Evolutionary conservation across 2,329 filamentous ascomycete species (phyloP), one percentile per base, ranked within the genome.

Genomic region (Stachybotrys echinatus): DNA sequence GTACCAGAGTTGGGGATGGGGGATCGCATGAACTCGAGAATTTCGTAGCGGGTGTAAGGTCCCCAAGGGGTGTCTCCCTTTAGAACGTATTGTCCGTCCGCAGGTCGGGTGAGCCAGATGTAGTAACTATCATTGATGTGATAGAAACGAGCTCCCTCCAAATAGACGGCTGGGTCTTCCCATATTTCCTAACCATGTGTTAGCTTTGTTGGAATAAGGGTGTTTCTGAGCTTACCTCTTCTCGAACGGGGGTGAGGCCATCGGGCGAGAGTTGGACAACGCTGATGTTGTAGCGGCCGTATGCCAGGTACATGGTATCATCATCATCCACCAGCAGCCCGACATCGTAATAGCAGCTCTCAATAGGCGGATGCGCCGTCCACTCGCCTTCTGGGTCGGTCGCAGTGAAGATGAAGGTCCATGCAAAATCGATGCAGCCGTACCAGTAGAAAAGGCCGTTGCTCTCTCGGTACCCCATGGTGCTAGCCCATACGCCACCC

Each of bases 331-430:
- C 72, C 8, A 82, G 63, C 2, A 84, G 58, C 0, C 80, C 79
- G 20, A 66, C 71, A 58, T 84, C 80, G 53, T 84, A 84, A 54
- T 79, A 81, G 61, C 77, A 83, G 21, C 73, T 69, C 43, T 77
- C 72, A 22, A 79, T 67, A 1, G 60, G 68, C 3, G 62, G 63
- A 19, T 58, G 53, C 42, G 69, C 61, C 3, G 53, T 67, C 75
- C 75, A 79, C 0, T 72, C 71, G 0, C 71, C 74, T 1, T 62
- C 61, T 2, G 66, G 66, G 20, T 62, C 59, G 2, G 61, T 48
- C 0, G 79, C 69, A 0, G 77, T 79, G 57, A 75, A 84, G 37
- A 84, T 61, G 55, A 78, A 80, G 0, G 78, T 80, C n/a, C 69
- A 68, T 18, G 66, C 63, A 46, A 67, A 72, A 23, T 77, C 70